Base-by-base conservation (phyloP, 495 filamentous ascomycete genomes). In the Talaromyces proteolyticus region DNA sequence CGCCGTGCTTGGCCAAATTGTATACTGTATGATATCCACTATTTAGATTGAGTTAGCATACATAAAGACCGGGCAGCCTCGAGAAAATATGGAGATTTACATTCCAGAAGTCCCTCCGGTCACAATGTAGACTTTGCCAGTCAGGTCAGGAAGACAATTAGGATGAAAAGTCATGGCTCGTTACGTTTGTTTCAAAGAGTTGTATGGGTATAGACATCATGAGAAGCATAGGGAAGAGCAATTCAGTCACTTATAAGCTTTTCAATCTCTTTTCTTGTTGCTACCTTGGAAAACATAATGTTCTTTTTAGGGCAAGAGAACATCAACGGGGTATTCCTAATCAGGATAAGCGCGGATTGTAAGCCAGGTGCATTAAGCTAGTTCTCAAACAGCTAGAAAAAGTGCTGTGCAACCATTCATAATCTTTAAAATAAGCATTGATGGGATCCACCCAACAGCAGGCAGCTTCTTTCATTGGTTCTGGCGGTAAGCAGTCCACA, bases 1-100 rank as follows among this genome's bases (percentile, higher is more conserved):
- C 68, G 37, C 63, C 61, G 23, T 63, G 65, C 23, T 52, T 41
- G 36, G 65, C 66, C 23, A 70, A 58, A 10, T 64, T 58, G 16
- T 58, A 49, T 19, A 60, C 60, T n/a, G 66, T 71, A 26, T 58
- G 43, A 12, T 68, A 66, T 14, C 64, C 55, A 21, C 24, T 29
- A 14, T 14, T 10, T 34, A 1, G 14, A 10, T 34, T 4, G 29
- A 34, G 29, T 14, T 34, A 34, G 14, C 8, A 34, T 14, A 34
- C 29, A 34, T 34, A 14, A 10, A 34, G n/a, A n/a, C n/a, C n/a
- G n/a, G n/a, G 14, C 29, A 10, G 8, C 14, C 25, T 29, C 25
- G 12, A 29, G 5, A 12, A 10, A 10, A 14, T 4, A 34, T 14
- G 29, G 29, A 34, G 29, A 14, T 14, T 10, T 34, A 34, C 29